Conservation (phyloP, 2,329 filamentous ascomycete genomes). For the Rhinocladiella similis region DNA sequence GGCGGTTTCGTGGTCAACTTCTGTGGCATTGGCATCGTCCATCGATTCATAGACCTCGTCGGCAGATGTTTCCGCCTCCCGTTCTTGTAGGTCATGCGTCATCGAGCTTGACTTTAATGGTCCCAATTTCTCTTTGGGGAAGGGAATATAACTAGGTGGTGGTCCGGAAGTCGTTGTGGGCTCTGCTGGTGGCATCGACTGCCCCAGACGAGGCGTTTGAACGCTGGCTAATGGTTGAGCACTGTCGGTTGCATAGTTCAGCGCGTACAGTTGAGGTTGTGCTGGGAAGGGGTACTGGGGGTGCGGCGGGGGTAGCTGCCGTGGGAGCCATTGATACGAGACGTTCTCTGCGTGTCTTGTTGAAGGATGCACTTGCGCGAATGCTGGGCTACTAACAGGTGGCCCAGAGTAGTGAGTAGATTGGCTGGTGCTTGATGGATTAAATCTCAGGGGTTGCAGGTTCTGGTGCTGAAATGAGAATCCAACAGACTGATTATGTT, state of each 20-base stretch:
- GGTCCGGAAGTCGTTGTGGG: neutral
- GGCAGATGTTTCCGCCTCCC: constrained; percentile 5
- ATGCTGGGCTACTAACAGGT: no score
- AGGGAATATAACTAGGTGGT: constrained; percentile 1
- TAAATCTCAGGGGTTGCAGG: neutral
- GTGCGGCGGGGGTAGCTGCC: no score
- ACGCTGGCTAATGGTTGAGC: neutral
- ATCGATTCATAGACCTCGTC: constrained; percentile 12
- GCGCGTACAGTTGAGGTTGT: neutral
- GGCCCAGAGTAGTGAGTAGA: no score
- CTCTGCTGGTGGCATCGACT: neutral
- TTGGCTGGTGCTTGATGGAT: neutral
- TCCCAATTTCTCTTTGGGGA: neutral
- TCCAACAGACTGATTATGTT: neutral
- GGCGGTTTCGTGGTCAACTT: neutral
- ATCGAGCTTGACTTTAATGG: neutral
- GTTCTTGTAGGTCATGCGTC: neutral
- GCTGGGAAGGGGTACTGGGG: neutral
- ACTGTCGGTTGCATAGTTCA: neutral
- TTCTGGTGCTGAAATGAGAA: neutral
- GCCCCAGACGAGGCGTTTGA: neutral
- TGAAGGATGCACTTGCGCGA: no score
- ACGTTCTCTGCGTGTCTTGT: no score
- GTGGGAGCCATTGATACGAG: no score
- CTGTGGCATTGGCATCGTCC: constrained; percentile 7